Base-by-base conservation (phyloP, 2,329 filamentous ascomycete genomes). In the Hymenoscyphus salicellus region DNA sequence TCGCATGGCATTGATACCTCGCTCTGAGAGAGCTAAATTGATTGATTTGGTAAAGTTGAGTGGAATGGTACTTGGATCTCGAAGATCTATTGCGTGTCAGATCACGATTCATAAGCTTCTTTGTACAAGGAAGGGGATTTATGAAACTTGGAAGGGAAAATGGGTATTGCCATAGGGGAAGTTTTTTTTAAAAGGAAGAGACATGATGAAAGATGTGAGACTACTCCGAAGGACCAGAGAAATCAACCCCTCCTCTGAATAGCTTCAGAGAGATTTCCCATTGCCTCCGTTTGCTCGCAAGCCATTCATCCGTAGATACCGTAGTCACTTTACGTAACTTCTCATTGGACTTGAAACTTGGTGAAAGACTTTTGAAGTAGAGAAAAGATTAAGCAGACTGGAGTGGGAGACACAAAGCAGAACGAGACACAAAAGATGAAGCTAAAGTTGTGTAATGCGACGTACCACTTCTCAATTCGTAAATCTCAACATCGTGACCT, bases 1-100 rank as follows among this genome's bases (percentile, higher is more conserved):
- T 61, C 86, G 85, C 78, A 99, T 89, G 26, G 94, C 91, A 76
- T 95, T 91, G 76, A 98, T 93, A 36, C 95, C 95, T 65, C 95
- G 88, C 76, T 98, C 93, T 0, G 95, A 98, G 0, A 99, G 82
- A 26, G 95, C 94, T 63, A 99, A 80, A 75, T 99, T 99, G 81
- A 99, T 99, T n/a, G 95, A 98, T 77, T 93, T 96, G 66, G 93
- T 96, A 75, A 97, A 97, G 78, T 97, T 97, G 66, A 98, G 83
- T 2, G 94, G 93, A 33, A 88, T 87, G 0, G 91, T 97, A 2
- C 86, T 84, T 2, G 90, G 88, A 75, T 96, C 88, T 49, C 95
- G 88, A 58, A 98, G 87, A 80, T 99, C 95, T 98, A 41, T 17
- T 28, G 16, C 55, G 26, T 41, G 16, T 58, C 43, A 43, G 36